Evolutionary conservation across 2,329 filamentous ascomycete genomes (phyloP).

Genomic region (Ophioceras dolichostomum): DNA sequence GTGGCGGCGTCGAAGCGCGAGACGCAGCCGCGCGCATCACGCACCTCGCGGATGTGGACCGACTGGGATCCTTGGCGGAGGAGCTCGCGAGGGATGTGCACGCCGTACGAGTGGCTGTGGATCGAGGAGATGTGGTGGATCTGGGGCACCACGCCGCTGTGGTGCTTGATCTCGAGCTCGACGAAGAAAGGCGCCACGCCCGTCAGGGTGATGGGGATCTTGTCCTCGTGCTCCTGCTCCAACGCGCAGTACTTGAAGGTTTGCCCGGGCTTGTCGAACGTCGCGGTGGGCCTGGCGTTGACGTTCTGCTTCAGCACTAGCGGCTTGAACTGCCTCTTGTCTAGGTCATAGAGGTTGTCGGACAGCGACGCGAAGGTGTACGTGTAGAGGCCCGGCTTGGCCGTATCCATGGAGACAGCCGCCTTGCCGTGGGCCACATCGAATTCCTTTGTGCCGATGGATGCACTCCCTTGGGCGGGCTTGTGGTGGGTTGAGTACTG

Average conservation of each 20-base stretch:
- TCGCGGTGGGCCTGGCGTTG: constrained; percentile 68
- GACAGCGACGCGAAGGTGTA: constrained; percentile 77
- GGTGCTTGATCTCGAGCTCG: constrained; percentile 88
- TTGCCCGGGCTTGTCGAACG: constrained; percentile 76
- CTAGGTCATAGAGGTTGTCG: constrained; percentile 75
- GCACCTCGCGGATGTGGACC: constrained; percentile 79
- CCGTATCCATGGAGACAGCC: constrained; percentile 76
- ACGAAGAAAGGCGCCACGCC: constrained; percentile 80
- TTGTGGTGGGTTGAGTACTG: constrained; percentile 71
- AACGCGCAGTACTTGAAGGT: constrained; percentile 93
- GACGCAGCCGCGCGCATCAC: constrained; percentile 78
- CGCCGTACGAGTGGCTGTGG: constrained; percentile 57
- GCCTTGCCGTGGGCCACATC: constrained; percentile 67
- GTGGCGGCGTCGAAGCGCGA: background rate
- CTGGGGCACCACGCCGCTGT: constrained; percentile 68
- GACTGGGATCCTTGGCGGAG: constrained; percentile 83
- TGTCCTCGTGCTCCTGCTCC: constrained; percentile 69
- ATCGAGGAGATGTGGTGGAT: constrained; percentile 74
- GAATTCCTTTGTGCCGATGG: constrained; percentile 56
- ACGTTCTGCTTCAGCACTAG: constrained; percentile 71
- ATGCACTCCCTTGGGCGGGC: constrained; percentile 42
- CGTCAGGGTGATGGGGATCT: constrained; percentile 74
- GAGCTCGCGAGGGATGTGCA: constrained; percentile 74
- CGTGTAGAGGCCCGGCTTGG: constrained; percentile 67
- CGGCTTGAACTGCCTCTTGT: constrained; percentile 50